Conservation (phyloP, 768 basidiomycete species). For the Rhodotorula babjevae region DNA sequence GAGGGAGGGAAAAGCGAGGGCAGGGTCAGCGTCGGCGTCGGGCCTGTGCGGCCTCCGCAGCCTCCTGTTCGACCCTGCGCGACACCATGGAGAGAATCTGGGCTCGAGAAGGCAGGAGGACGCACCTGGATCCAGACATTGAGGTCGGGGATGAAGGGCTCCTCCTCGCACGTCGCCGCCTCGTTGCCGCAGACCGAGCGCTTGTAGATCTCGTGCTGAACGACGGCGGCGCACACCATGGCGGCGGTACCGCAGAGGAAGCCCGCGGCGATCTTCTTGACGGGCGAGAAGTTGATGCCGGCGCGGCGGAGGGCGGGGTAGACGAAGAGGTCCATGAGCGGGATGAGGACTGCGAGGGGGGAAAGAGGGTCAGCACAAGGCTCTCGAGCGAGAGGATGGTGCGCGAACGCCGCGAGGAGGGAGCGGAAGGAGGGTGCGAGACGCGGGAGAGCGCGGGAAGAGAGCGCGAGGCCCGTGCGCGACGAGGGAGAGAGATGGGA, state of each 20-base stretch:
- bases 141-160: constrained; percentile 29
- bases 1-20: no score
- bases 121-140: constrained; percentile 45
- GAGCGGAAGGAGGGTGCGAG: no score
- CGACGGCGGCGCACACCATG: constrained; percentile 43
- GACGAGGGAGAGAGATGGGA: constrained; percentile 38
- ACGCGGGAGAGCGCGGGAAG: no score
- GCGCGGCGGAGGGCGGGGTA: constrained; percentile 43
- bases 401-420: no score
- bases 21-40: no score
- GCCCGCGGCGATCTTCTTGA: constrained; percentile 44
- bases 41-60: no score
- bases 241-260: constrained; percentile 42
- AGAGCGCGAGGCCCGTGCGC: no score
- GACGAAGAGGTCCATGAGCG: constrained; percentile 43
- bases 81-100: no score
- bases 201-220: constrained; percentile 42
- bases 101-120: no score
- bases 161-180: constrained; percentile 41
- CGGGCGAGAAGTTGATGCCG: constrained; percentile 42
- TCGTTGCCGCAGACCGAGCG: constrained; percentile 40
- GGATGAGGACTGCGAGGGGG: constrained; percentile 46
- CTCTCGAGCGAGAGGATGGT: no score
- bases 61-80: no score
- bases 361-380: constrained; percentile 6